phyloP scores from a whole-genome alignment of 805 yeast species.

The Candida arabinofermentans region DNA sequence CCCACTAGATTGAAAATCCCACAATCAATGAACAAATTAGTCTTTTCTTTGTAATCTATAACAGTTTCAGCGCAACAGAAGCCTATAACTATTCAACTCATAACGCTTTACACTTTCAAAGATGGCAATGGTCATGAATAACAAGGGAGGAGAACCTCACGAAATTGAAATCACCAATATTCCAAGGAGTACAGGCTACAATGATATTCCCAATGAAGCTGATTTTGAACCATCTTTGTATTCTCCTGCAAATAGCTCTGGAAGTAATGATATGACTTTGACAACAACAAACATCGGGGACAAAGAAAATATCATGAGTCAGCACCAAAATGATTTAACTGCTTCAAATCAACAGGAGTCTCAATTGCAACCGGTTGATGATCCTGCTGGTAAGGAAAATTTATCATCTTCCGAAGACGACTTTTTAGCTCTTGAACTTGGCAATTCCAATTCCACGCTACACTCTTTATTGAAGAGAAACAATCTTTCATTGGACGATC shows the following conservation, averaged over 20 bases:
- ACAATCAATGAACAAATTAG: too few species aligned
- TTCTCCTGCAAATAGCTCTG: neutral
- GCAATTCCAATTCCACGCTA: neutral
- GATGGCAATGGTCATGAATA: neutral
- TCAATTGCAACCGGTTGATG: too few species aligned
- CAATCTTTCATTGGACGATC: neutral
- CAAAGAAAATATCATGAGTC: neutral
- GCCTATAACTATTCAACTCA: too few species aligned
- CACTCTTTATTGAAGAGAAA: neutral
- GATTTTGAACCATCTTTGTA: neutral
- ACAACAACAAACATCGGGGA: neutral
- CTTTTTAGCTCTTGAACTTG: neutral
- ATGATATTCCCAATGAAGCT: neutral
- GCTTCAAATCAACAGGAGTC: too few species aligned
- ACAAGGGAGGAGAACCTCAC: neutral
- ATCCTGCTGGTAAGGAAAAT: too few species aligned
- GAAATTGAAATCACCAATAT: neutral
- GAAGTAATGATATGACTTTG: neutral
- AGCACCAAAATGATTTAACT: neutral
- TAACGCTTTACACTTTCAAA: too few species aligned
- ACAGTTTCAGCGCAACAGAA: too few species aligned
- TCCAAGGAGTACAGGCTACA: constrained; percentile 1
- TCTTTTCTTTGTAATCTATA: too few species aligned
- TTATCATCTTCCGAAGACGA: neutral
- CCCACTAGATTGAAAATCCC: too few species aligned